Evolutionary conservation across 805 yeast species (phyloP).

Genomic region (Suhomyces canberraensis): DNA sequence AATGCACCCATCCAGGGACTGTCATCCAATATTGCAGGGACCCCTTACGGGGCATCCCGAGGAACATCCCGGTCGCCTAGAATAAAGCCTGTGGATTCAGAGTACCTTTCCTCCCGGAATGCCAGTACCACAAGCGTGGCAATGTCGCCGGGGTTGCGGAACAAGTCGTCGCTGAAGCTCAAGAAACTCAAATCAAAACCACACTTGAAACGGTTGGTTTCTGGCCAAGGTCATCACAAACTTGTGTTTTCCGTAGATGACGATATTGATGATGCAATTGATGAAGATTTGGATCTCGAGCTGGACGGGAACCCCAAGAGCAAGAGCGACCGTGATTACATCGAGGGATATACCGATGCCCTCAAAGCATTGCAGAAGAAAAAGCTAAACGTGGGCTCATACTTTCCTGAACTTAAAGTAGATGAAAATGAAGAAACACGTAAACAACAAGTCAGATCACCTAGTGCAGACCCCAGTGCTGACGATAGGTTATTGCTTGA

Average conservation of each 20-base stretch:
- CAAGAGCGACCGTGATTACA: constrained; percentile 38
- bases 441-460: neutral
- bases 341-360: constrained; percentile 75
- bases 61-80: neutral
- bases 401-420: constrained; percentile 9
- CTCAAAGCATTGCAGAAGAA: constrained; percentile 39
- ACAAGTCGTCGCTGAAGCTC: constrained; percentile 12
- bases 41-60: neutral
- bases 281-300: constrained; percentile 42
- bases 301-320: constrained; percentile 27
- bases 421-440: constrained; percentile 1
- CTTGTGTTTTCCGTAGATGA: constrained; percentile 76
- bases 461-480: neutral
- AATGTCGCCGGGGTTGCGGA: constrained; percentile 14
- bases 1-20: too few relatives aligned
- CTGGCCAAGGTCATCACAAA: constrained; percentile 20
- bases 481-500: neutral
- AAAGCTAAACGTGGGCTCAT: constrained; percentile 7
- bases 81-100: neutral
- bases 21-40: too few relatives aligned
- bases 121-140: constrained; percentile 9
- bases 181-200: constrained; percentile 27
- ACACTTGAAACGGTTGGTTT: constrained; percentile 25
- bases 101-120: constrained; percentile 1
- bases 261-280: constrained; percentile 58